Conservation (phyloP, 257 asterid species). For the Primulina huaijiensis region DNA sequence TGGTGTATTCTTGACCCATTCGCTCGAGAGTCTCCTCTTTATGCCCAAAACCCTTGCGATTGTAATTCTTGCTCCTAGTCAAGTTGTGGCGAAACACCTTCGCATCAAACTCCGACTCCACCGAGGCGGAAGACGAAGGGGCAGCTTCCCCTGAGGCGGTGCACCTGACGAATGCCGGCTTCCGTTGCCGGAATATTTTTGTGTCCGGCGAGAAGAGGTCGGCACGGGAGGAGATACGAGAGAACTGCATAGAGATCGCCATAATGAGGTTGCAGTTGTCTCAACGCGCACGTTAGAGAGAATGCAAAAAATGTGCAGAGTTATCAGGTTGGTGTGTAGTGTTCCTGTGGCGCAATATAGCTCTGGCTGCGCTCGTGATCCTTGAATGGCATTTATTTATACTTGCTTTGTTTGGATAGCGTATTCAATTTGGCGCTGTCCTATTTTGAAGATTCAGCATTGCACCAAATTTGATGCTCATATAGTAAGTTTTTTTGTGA, state of each 20-base stretch:
- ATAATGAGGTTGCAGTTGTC: slow-evolving; percentile 26
- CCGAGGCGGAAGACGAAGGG: slow-evolving; percentile 37
- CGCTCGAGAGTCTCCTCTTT: slow-evolving; percentile 70
- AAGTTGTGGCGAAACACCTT: slow-evolving; percentile 79
- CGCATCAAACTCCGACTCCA: slow-evolving; percentile 62
- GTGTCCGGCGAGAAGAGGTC: slow-evolving; percentile 62
- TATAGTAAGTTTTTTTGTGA: too few relatives aligned
- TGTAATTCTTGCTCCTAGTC: slow-evolving; percentile 85
- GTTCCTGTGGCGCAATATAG: slow-evolving; percentile 25
- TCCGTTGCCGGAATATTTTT: slow-evolving; percentile 39
- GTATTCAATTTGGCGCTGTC: neutral
- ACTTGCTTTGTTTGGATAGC: neutral
- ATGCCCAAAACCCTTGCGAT: slow-evolving; percentile 87
- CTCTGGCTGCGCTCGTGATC: slow-evolving; percentile 24
- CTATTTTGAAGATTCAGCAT: neutral
- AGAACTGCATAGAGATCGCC: slow-evolving; percentile 79
- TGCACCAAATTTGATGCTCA: neutral
- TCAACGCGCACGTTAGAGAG: slow-evolving; percentile 35
- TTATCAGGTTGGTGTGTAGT: neutral
- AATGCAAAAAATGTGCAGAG: neutral
- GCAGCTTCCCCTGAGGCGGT: slow-evolving; percentile 54
- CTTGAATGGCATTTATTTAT: slow-evolving; percentile 24
- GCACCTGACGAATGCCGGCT: slow-evolving; percentile 57
- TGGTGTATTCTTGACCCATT: slow-evolving; percentile 78
- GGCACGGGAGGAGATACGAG: slow-evolving; percentile 43